Evolutionary conservation across 345 rosid genomes (phyloP).

Genomic region (Gossypium rotundifolium): DNA sequence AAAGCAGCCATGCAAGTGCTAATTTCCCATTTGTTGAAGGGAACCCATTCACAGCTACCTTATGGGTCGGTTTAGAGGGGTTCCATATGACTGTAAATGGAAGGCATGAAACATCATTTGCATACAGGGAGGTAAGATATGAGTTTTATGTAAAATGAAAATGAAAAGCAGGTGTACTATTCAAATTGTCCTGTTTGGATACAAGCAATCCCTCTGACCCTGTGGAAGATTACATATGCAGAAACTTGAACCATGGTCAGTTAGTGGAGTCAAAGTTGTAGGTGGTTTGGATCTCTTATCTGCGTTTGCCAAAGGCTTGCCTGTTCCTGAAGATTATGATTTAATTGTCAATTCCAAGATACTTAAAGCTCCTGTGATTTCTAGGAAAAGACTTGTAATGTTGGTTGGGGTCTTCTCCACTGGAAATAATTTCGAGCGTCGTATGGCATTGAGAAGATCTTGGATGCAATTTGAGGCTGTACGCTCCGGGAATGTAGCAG

Average conservation of each 20-base stretch:
- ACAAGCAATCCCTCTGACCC: background rate
- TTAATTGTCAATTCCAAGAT: constrained; percentile 47
- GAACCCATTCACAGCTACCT: constrained; percentile 65
- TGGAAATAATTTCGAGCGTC: constrained; percentile 81
- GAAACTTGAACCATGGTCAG: constrained; percentile 85
- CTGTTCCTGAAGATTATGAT: constrained; percentile 59
- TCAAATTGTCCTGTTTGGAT: constrained; percentile 7
- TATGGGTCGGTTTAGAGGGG: constrained; percentile 79
- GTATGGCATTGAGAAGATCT: constrained; percentile 88
- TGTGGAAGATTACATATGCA: constrained; percentile 26
- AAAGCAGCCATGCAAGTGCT: constrained; percentile 36
- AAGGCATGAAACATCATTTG: constrained; percentile 76
- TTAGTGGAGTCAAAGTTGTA: constrained; percentile 47
- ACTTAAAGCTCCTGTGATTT: constrained; percentile 59
- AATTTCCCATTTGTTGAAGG: constrained; percentile 76
- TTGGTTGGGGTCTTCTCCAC: constrained; percentile 83
- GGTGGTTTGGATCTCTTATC: constrained; percentile 61
- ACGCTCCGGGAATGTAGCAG: constrained; percentile 69
- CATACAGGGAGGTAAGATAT: constrained; percentile 67
- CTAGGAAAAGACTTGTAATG: constrained; percentile 44
- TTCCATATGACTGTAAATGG: constrained; percentile 90
- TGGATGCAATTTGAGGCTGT: constrained; percentile 86
- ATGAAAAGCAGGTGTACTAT: background rate
- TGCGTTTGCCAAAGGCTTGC: constrained; percentile 63
- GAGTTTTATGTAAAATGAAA: constrained; percentile 14